Evolutionary conservation across 768 basidiomycete species (phyloP).

Genomic region (Leccinum aurantiacum): DNA sequence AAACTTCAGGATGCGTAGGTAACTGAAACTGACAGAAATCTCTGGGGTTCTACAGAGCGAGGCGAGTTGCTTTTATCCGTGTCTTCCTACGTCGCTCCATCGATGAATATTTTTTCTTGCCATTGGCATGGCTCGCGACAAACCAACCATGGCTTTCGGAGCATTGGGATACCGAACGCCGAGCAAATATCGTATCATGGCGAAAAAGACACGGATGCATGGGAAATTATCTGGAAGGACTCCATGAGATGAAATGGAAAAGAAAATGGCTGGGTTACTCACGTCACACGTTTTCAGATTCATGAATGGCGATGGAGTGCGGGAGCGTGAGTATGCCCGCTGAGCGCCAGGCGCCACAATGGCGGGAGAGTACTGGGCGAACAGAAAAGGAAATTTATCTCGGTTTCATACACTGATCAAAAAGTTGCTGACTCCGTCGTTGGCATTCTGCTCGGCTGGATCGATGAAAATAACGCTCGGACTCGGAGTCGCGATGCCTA

Average conservation of each 20-base stretch:
- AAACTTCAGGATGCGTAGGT: not conserved
- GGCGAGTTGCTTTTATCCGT: conserved; percentile 9
- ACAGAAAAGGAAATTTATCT: not conserved
- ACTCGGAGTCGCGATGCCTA: not conserved
- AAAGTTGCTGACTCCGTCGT: not conserved
- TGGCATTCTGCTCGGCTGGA: not conserved
- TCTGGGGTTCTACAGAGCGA: not conserved
- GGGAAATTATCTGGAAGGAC: not conserved
- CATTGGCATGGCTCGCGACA: conserved; percentile 18
- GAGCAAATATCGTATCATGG: not conserved
- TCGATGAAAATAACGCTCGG: not conserved
- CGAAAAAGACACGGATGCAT: not conserved
- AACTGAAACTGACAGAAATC: not conserved
- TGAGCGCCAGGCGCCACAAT: conserved; percentile 9
- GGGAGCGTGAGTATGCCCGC: not conserved
- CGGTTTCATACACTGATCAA: not conserved
- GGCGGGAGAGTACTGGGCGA: not conserved
- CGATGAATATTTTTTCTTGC: not conserved
- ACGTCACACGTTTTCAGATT: not conserved
- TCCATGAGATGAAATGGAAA: conserved; percentile 8
- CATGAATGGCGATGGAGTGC: not conserved
- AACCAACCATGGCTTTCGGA: conserved; percentile 19
- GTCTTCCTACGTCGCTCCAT: conserved; percentile 1
- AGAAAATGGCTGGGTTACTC: not conserved
- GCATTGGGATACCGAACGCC: not conserved